Conservation (phyloP, 768 basidiomycete genomes). For the Pilatotrama ljubarskyi region DNA sequence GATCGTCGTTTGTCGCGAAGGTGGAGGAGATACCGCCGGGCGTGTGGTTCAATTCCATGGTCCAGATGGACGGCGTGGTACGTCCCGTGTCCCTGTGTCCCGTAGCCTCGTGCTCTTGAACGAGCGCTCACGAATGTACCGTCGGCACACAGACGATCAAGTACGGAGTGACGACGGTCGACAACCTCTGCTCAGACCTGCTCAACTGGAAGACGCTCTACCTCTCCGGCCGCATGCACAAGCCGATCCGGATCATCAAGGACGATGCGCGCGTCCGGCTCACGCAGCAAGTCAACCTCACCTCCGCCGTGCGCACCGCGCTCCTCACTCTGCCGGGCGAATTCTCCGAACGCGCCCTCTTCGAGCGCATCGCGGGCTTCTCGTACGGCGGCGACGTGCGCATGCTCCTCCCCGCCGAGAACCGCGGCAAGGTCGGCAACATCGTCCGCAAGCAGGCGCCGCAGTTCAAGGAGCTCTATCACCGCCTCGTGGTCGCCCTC, state of each 20-base stretch:
- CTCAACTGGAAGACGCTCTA: constrained; percentile 93
- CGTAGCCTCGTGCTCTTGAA: not conserved
- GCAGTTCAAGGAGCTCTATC: constrained; percentile 89
- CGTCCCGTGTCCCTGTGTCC: constrained; percentile 35
- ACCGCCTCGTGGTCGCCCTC: constrained; percentile 70
- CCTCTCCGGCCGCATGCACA: constrained; percentile 95
- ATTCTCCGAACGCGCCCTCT: constrained; percentile 83
- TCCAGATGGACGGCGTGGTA: constrained; percentile 82
- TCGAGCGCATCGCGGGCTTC: constrained; percentile 81
- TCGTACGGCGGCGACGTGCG: constrained; percentile 90
- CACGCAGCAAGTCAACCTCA: constrained; percentile 92
- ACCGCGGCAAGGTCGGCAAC: constrained; percentile 90
- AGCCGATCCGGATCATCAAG: constrained; percentile 90
- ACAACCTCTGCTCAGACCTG: constrained; percentile 85
- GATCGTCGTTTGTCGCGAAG: constrained; percentile 77
- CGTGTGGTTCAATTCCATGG: constrained; percentile 95
- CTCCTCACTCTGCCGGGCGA: constrained; percentile 81
- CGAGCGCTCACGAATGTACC: not conserved
- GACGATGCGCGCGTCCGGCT: constrained; percentile 90
- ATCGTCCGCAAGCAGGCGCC: constrained; percentile 81
- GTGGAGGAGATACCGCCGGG: constrained; percentile 80
- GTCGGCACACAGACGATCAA: constrained; percentile 74
- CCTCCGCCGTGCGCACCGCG: constrained; percentile 86
- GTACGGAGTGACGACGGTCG: constrained; percentile 93
- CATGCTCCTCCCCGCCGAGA: constrained; percentile 94